phyloP scores from a whole-genome alignment of 805 yeast species.

The Candida cerambycidarum region DNA sequence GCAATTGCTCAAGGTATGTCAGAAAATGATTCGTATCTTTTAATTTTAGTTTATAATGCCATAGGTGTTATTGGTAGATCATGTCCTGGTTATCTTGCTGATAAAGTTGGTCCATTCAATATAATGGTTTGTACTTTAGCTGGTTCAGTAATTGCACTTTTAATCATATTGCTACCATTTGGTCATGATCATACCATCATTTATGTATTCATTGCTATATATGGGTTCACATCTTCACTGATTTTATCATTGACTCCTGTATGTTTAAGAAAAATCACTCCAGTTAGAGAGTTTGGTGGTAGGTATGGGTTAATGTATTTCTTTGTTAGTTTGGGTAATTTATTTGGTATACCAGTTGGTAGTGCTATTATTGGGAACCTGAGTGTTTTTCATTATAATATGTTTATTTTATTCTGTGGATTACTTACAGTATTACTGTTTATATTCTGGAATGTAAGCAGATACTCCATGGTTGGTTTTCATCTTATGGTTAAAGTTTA shows the following conservation, averaged over 20 bases:
- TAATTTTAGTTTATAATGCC: slow-evolving; percentile 48
- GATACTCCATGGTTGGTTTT: slow-evolving; percentile 32
- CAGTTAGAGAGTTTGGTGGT: slow-evolving; percentile 63
- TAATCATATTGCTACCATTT: slow-evolving; percentile 68
- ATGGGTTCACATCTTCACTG: slow-evolving; percentile 62
- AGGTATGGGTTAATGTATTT: slow-evolving; percentile 68
- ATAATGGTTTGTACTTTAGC: slow-evolving; percentile 50
- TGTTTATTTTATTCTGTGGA: slow-evolving; percentile 36
- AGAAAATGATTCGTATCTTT: slow-evolving; percentile 41
- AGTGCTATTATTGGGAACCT: slow-evolving; percentile 38
- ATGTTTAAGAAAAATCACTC: slow-evolving; percentile 66
- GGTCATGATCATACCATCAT: slow-evolving; percentile 45
- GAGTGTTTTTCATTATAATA: slow-evolving; percentile 23
- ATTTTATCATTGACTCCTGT: slow-evolving; percentile 66
- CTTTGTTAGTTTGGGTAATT: slow-evolving; percentile 46
- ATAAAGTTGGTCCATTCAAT: slow-evolving; percentile 55
- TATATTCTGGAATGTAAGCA: slow-evolving; percentile 28
- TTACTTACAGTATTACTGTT: slow-evolving; percentile 26
- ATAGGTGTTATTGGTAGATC: slow-evolving; percentile 52
- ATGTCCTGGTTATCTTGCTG: slow-evolving; percentile 56
- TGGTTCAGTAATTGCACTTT: slow-evolving; percentile 46
- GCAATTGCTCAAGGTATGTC: slow-evolving; percentile 50
- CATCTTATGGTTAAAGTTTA: slow-evolving; percentile 23
- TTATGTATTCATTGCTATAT: slow-evolving; percentile 51
- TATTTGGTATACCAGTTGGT: slow-evolving; percentile 38